Conservation (phyloP, 2,329 filamentous ascomycete genomes). For the Trichoderma polysporum region DNA sequence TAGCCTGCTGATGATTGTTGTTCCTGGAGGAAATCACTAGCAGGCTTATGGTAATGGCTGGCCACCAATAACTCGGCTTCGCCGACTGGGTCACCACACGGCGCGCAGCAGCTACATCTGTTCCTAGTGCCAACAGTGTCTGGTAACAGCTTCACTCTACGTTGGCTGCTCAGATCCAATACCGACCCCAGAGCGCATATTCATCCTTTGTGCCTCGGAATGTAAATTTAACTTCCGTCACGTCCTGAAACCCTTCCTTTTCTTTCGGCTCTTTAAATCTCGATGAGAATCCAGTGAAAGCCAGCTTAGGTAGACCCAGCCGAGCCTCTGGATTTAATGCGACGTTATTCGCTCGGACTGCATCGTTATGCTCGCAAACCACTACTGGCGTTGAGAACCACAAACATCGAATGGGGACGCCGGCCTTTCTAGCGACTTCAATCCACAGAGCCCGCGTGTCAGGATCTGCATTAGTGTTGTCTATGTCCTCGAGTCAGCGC, state of each 20-base stretch:
- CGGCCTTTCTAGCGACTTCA: constrained; percentile 65
- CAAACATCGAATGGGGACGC: constrained; percentile 78
- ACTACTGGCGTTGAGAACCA: constrained; percentile 73
- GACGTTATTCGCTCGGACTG: constrained; percentile 69
- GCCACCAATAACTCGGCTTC: neutral
- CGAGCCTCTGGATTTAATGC: constrained; percentile 82
- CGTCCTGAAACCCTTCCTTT: constrained; percentile 81
- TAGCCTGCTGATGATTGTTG: neutral
- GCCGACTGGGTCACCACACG: neutral
- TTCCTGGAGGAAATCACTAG: neutral
- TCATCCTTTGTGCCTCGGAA: constrained; percentile 71
- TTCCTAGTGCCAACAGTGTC: neutral
- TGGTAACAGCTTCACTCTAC: neutral
- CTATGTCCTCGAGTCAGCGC: constrained; percentile 43
- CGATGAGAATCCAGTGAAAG: constrained; percentile 73
- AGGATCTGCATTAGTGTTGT: constrained; percentile 91
- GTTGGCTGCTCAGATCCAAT: constrained; percentile 60
- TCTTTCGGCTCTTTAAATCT: constrained; percentile 70
- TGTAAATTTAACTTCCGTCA: constrained; percentile 72
- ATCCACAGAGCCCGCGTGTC: constrained; percentile 80
- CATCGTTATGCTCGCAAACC: constrained; percentile 83
- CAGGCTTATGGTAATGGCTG: neutral
- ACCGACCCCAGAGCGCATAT: constrained; percentile 69
- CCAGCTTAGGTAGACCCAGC: constrained; percentile 69
- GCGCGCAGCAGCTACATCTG: neutral